Percentiles rank a stretch among this genome's conserved stretches.
Conservation (phyloP, 192 early-diverging fungal species). For the Pilobolus umbonatus region DNA sequence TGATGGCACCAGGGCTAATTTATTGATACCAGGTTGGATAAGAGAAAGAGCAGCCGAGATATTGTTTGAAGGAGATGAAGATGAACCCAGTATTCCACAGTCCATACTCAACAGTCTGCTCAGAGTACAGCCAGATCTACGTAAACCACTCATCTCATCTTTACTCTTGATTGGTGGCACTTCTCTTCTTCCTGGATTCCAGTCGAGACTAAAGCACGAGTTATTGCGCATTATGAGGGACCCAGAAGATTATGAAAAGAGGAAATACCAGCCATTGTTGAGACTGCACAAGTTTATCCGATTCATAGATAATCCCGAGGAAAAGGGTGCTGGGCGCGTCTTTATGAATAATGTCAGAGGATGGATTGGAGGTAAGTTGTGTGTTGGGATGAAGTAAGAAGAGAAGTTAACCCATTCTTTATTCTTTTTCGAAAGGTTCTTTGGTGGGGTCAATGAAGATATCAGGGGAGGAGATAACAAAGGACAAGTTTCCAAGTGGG, state of each 20-base stretch:
- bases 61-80: constrained; percentile 62
- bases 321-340: constrained; percentile 40
- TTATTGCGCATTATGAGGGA: constrained; percentile 47
- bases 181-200: constrained; percentile 68
- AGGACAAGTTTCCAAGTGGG: constrained; percentile 60
- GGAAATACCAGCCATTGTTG: constrained; percentile 43
- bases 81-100: constrained; percentile 54
- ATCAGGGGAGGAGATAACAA: constrained; percentile 58
- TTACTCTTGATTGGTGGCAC: constrained; percentile 78
- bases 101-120: constrained; percentile 52
- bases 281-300: constrained; percentile 46
- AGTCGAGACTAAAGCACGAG: constrained; percentile 55
- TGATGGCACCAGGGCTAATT: constrained; percentile 35
- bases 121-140: constrained; percentile 64
- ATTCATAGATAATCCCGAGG: constrained; percentile 47
- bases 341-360: constrained; percentile 65
- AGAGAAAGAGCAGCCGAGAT: constrained; percentile 76
- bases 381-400: neutral
- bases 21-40: constrained; percentile 79
- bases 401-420: neutral
- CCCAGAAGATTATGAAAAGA: constrained; percentile 27
- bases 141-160: constrained; percentile 56
- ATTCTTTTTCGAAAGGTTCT: constrained; percentile 43
- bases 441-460: constrained; percentile 72
- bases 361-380: constrained; percentile 69